Evolutionary conservation across 306 rosid species (phyloP), one percentile per base, ranked within the genome.

Genomic region (Hippophae gyantsensis): DNA sequence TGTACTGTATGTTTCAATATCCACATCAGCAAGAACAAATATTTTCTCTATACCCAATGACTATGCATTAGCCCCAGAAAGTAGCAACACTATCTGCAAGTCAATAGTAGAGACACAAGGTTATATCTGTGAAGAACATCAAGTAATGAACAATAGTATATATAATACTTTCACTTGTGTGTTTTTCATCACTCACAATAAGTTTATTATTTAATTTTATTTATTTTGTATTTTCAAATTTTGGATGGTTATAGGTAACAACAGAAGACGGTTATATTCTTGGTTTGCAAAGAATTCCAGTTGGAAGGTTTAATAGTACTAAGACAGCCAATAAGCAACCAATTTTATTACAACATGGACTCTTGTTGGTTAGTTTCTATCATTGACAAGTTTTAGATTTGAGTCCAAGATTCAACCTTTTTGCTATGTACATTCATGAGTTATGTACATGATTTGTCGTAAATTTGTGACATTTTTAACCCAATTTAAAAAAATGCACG

Each of bases 321-420:
- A 40, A 55, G 45, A 4, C n/a, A 8, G 40, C 70, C 25, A 54
- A 67, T 6, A 70, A 57, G 60, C 58, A 43, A 7, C 87, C 90
- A 2, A 79, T 81, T 67, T 57, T 84, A 63, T 71, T 84, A 43
- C 87, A 81, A 41, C 90, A 84, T 52, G 83, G 87, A 13, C 70
- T 84, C 42, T 65, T 83, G 69, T 44, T 75, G 84, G 89, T 81
- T 5, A 56, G 50, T 64, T 44, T 10, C 43, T 61, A 2, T 47
- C 10, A 47, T 47, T 47, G 38, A 32, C 38, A 32, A 0, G 38
- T 32, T 32, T 32, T 1, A 32, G 38, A 4, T 32, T 32, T 2
- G 4, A 32, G 38, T 32, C 38, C 3, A 32, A 32, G 5, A 32
- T 2, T 32, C 0, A 2, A 32, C 5, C 38, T 32, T 32, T 32